phyloP scores from a whole-genome alignment of 2,329 filamentous ascomycete genomes.

The Colletotrichum spaethianum region DNA sequence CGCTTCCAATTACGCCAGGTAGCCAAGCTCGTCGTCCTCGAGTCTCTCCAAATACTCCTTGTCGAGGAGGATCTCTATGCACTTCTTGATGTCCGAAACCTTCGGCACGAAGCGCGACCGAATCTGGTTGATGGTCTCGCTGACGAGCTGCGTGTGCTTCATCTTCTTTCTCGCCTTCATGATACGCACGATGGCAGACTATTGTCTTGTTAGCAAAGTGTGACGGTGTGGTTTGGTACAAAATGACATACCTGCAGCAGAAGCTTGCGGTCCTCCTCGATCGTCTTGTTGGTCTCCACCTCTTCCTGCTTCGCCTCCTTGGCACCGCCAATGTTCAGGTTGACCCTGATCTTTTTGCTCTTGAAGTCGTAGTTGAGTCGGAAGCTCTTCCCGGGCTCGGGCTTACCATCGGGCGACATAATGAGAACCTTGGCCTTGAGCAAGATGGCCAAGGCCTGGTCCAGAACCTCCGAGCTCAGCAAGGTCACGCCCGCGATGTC shows the following conservation, averaged over 20 bases:
- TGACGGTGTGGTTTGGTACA: neutral
- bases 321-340: conserved; percentile 94
- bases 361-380: conserved; percentile 95
- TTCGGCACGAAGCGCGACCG: conserved; percentile 93
- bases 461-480: conserved; percentile 84
- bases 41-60: conserved; percentile 98
- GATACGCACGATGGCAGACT: conserved; percentile 99
- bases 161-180: conserved; percentile 99
- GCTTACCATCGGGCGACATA: conserved; percentile 80
- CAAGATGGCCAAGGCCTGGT: conserved; percentile 88
- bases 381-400: conserved; percentile 84
- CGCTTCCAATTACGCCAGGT: conserved; percentile 78
- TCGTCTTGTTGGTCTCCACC: conserved; percentile 98
- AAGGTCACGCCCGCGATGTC: conserved; percentile 88
- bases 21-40: conserved; percentile 94
- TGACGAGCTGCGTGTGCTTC: conserved; percentile 95
- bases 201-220: conserved; percentile 45
- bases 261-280: conserved; percentile 97
- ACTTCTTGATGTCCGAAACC: conserved; percentile 98
- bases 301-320: conserved; percentile 97
- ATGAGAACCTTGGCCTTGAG: conserved; percentile 93
- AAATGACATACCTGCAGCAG: conserved; percentile 88
- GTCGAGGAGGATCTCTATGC: conserved; percentile 97
- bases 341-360: conserved; percentile 98
- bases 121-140: conserved; percentile 97